Conservation (phyloP, 2,329 filamentous ascomycete species). For the Triangularia setosa region DNA sequence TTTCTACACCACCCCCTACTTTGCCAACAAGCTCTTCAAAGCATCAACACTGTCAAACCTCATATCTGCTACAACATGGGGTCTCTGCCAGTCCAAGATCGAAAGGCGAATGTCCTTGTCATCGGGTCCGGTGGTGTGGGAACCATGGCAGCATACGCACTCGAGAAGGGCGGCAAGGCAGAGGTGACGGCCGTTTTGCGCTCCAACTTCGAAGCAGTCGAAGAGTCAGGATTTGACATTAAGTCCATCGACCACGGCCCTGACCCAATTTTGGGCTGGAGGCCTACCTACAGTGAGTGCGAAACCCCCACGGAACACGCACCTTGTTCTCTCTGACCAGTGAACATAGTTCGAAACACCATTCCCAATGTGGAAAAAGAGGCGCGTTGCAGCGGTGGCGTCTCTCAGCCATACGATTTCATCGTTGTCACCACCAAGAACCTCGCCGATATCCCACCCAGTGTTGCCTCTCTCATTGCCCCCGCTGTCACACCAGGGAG, state of each 20-base stretch:
- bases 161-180: conserved; percentile 49
- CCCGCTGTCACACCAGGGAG: conserved; percentile 48
- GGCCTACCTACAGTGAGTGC: conserved; percentile 39
- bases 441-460: conserved; percentile 49
- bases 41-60: not conserved
- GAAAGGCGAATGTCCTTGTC: conserved; percentile 41
- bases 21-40: not conserved
- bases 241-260: conserved; percentile 52
- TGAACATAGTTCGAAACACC: conserved; percentile 39
- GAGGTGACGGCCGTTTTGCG: conserved; percentile 51
- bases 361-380: conserved; percentile 44
- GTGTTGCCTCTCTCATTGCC: conserved; percentile 43
- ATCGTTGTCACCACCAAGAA: conserved; percentile 58
- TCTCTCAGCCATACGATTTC: conserved; percentile 46
- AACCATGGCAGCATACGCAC: conserved; percentile 51
- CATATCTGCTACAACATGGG: conserved; percentile 4
- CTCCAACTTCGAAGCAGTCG: conserved; percentile 51
- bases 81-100: not conserved
- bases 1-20: not conserved
- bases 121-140: conserved; percentile 55
- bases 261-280: conserved; percentile 42
- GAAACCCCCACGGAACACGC: not conserved
- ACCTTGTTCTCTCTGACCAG: not conserved
- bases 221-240: conserved; percentile 48
- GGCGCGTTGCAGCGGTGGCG: no score